Conservation (phyloP, 1,284 basidiomycete species). For the Neotropicomus parvogracilis region DNA sequence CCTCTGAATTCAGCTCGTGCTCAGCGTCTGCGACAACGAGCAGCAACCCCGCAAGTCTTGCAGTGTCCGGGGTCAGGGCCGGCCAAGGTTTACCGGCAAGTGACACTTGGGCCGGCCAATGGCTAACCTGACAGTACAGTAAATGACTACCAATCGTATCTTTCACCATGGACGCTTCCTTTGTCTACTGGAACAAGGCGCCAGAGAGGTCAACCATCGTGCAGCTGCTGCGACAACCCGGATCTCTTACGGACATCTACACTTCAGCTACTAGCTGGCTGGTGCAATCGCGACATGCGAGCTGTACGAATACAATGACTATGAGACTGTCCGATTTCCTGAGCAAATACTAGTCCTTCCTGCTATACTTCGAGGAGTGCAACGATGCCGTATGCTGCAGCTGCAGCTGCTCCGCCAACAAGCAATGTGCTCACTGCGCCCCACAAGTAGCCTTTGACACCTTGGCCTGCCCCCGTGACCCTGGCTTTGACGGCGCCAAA, state of each 20-base stretch:
- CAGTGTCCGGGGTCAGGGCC: conserved; percentile 24
- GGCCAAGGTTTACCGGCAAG: too few relatives aligned
- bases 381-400: conserved; percentile 85
- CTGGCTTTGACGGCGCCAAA: conserved; percentile 91
- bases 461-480: conserved; percentile 75
- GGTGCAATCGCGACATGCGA: too few relatives aligned
- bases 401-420: conserved; percentile 89
- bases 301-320: conserved; percentile 1
- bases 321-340: neutral
- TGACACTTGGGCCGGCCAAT: too few relatives aligned
- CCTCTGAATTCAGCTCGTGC: conserved; percentile 6
- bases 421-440: conserved; percentile 88
- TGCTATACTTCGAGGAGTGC: conserved; percentile 57
- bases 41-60: neutral
- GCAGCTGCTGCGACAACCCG: too few relatives aligned
- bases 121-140: too few relatives aligned
- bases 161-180: too few relatives aligned
- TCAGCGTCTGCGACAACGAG: conserved; percentile 5
- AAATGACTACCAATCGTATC: too few relatives aligned
- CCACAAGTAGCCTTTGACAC: conserved; percentile 61
- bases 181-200: too few relatives aligned
- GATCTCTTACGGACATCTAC: too few relatives aligned
- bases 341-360: neutral
- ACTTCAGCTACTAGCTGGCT: too few relatives aligned
- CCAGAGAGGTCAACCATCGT: too few relatives aligned